Conservation (phyloP, 805 yeast genomes). For the Pichia nakasei region DNA sequence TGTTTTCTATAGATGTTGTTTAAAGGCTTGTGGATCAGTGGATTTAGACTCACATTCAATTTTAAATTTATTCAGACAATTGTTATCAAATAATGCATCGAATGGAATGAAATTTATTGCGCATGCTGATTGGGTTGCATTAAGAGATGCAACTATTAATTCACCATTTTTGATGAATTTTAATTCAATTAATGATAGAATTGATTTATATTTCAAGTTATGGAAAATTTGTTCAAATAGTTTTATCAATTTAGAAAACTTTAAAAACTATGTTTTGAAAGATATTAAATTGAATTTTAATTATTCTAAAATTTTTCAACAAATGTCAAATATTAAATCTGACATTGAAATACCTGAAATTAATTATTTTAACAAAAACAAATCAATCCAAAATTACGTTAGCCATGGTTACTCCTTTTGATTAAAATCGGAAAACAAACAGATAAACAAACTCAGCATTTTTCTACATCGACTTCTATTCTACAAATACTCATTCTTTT, state of each 20-base stretch:
- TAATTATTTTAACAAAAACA: constrained; percentile 25
- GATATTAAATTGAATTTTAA: constrained; percentile 36
- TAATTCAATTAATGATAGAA: constrained; percentile 33
- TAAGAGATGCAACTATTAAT: constrained; percentile 65
- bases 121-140: constrained; percentile 77
- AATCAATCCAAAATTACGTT: constrained; percentile 23
- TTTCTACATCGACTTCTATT: not conserved
- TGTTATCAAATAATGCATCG: constrained; percentile 36
- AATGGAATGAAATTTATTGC: constrained; percentile 58
- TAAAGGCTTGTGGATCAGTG: constrained; percentile 66
- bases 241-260: constrained; percentile 39
- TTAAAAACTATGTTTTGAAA: constrained; percentile 36
- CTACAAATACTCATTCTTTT: too few relatives aligned
- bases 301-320: constrained; percentile 30
- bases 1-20: constrained; percentile 61
- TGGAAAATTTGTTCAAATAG: constrained; percentile 42
- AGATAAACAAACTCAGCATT: too few relatives aligned
- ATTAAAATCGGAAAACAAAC: not conserved
- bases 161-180: constrained; percentile 29
- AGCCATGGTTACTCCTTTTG: not conserved
- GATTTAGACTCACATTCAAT: constrained; percentile 47
- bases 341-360: constrained; percentile 36
- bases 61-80: constrained; percentile 27
- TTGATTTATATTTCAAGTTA: constrained; percentile 44
- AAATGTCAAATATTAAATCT: constrained; percentile 29